Evolutionary conservation across 495 filamentous ascomycete genomes (phyloP).

Genomic region (Aspergillus funiculosus): DNA sequence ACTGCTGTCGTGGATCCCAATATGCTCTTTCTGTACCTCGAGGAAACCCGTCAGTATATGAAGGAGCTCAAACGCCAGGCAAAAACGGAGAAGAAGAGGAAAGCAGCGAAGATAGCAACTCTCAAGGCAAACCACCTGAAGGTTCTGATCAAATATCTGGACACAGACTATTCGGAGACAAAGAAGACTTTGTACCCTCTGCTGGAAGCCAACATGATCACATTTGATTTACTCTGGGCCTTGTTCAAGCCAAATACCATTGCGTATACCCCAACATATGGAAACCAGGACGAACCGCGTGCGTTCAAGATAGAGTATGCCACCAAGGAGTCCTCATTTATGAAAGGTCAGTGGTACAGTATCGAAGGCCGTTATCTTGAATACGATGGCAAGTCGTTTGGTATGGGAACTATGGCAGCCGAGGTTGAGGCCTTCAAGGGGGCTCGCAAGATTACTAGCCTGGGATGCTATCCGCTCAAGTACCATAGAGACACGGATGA

Average conservation of each 20-base stretch:
- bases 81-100: conserved; percentile 61
- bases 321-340: conserved; percentile 62
- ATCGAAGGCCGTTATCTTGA: conserved; percentile 82
- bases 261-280: conserved; percentile 75
- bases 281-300: conserved; percentile 71
- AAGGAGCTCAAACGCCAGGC: conserved; percentile 59
- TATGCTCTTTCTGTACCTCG: conserved; percentile 81
- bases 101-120: conserved; percentile 52
- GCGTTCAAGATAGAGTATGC: conserved; percentile 87
- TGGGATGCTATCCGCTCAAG: conserved; percentile 72
- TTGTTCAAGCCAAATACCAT: conserved; percentile 88
- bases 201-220: conserved; percentile 78
- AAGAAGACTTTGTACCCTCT: conserved; percentile 82
- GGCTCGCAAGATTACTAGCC: conserved; percentile 71
- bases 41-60: conserved; percentile 62
- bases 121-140: conserved; percentile 61
- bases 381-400: conserved; percentile 74
- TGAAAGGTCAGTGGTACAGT: conserved; percentile 73
- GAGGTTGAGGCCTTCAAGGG: conserved; percentile 79
- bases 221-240: conserved; percentile 86
- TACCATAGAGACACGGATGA: conserved; percentile 72
- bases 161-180: conserved; percentile 71
- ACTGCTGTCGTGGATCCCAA: conserved; percentile 78
- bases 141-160: conserved; percentile 72
- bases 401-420: conserved; percentile 61